These are phyloP conservation scores for Rhizoclosmatium hyalinum DNA, from an alignment of 371 early-diverging fungal genomes.

Conservation along the genomic window DNA sequence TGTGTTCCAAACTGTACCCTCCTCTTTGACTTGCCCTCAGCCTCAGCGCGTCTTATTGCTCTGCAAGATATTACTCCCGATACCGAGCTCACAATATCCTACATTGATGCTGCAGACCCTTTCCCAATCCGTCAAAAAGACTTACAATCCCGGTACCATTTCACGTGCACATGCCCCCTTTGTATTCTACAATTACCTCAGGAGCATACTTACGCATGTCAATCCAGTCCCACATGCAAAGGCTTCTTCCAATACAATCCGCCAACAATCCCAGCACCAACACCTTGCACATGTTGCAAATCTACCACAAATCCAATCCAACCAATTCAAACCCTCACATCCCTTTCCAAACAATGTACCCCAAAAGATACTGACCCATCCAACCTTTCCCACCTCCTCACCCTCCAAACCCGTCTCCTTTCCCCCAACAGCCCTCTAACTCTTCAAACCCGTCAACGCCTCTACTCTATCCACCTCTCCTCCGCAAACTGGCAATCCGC, in stretches of 20 bases:
- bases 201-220: neutral
- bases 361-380: neutral
- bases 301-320: neutral
- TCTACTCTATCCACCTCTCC: neutral
- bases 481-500: neutral
- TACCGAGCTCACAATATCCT: constrained; percentile 10
- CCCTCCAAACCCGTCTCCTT: neutral
- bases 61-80: neutral
- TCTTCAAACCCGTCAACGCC: neutral
- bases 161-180: constrained; percentile 8
- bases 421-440: too few species aligned
- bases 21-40: neutral
- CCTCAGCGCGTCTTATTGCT: neutral
- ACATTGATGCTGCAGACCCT: constrained; percentile 12
- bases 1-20: constrained; percentile 21
- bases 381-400: neutral
- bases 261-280: neutral
- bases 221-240: neutral
- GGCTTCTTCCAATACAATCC: neutral
- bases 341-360: neutral
- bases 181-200: neutral
- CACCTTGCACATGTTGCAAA: neutral
- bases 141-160: constrained; percentile 1
- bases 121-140: neutral
- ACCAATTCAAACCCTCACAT: neutral